Evolutionary conservation across 148 eudicot genomes (phyloP).

Genomic region (Amaranthus cruentus): DNA sequence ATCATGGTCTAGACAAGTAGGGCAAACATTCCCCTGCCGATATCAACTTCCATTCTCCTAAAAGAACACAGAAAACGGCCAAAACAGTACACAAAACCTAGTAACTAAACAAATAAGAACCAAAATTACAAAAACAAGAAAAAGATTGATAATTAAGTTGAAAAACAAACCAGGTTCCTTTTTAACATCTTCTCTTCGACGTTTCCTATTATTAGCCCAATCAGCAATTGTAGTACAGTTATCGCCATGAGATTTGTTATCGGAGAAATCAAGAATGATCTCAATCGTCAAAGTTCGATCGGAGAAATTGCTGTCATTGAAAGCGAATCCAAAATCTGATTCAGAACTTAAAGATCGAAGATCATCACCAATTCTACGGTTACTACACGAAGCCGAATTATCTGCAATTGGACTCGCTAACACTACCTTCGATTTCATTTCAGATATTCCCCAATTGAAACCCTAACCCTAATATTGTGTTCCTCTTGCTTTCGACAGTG

Average conservation of each 20-base stretch:
- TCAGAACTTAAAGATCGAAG: constrained; percentile 12
- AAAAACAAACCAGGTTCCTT: constrained; percentile 24
- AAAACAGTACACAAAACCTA: no score
- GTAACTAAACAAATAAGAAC: neutral
- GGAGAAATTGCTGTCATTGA: constrained; percentile 68
- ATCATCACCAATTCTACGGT: constrained; percentile 2
- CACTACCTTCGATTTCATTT: constrained; percentile 12
- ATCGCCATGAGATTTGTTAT: constrained; percentile 32
- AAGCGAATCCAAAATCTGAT: constrained; percentile 59
- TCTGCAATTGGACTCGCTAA: constrained; percentile 13
- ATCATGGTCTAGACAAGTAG: no score
- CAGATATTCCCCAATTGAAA: neutral
- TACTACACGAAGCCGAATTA: neutral
- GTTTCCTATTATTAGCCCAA: constrained; percentile 69
- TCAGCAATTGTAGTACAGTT: constrained; percentile 32
- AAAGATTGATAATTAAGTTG: no score
- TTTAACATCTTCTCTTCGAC: constrained; percentile 49
- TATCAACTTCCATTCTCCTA: no score
- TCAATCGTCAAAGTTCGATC: constrained; percentile 62
- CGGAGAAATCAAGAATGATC: constrained; percentile 43
- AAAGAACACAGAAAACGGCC: no score
- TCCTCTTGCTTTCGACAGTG: neutral
- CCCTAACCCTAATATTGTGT: constrained; percentile 20
- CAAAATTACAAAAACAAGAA: neutral
- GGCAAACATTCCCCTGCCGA: no score